phyloP scores from a whole-genome alignment of 345 rosid genomes.

The Citrus cavaleriei region DNA sequence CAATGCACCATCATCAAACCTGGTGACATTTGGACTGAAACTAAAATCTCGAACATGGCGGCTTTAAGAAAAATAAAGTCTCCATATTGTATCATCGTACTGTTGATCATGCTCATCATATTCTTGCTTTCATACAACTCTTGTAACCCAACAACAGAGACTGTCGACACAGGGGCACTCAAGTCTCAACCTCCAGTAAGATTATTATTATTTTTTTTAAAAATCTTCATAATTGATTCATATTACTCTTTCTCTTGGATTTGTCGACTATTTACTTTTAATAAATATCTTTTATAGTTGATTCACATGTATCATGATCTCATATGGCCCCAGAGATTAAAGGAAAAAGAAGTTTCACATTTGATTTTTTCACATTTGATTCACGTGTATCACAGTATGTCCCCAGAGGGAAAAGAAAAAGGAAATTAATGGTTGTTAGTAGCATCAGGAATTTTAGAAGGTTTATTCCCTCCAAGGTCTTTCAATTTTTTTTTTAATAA shows the following conservation, averaged over 20 bases:
- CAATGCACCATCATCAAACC: not conserved
- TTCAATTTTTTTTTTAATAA: not conserved
- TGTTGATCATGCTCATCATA: slow-evolving; percentile 14
- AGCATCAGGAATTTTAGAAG: not conserved
- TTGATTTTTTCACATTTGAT: not conserved
- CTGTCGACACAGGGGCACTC: not conserved
- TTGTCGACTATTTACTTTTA: not conserved
- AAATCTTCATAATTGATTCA: not conserved
- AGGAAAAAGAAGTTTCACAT: too few species aligned
- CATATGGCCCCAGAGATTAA: not conserved
- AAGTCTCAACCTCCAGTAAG: slow-evolving; percentile 22
- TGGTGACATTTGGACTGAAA: not conserved
- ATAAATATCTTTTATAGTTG: too few species aligned
- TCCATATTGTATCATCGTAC: slow-evolving; percentile 3
- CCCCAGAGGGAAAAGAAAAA: not conserved
- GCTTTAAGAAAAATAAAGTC: slow-evolving; percentile 14
- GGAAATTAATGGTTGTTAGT: not conserved
- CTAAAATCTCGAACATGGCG: not conserved
- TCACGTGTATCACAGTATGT: not conserved
- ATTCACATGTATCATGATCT: not conserved
- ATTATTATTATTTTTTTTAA: not conserved
- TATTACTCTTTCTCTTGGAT: not conserved
- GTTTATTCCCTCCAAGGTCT: not conserved
- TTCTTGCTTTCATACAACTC: slow-evolving; percentile 21
- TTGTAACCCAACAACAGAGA: not conserved